Base-by-base conservation (phyloP, 2,329 filamentous ascomycete genomes). In the Atkinsonella texensis region DNA sequence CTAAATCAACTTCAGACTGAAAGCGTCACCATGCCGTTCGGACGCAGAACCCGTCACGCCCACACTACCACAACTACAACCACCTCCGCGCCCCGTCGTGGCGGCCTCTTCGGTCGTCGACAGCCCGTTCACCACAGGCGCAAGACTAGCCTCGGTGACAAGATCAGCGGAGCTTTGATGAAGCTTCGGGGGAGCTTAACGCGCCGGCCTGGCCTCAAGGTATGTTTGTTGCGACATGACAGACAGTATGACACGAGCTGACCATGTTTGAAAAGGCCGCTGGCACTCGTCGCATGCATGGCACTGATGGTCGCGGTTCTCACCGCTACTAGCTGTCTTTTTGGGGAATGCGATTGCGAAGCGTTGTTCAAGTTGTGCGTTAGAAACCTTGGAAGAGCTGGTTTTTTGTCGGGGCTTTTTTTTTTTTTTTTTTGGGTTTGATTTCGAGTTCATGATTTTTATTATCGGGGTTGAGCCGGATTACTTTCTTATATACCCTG, bases 111-210 rank as follows among this genome's bases (percentile, higher is more conserved):
- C 15, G 55, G 69, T 60, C 58, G 61, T 61, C 65, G 62, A 64
- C 67, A 56, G 2, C 70, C 70, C 2, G 69, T 71, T 15, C 76
- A 80, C 55, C 82, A 85, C 50, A 78, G 80, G 64, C 80, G 85
- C 61, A 80, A 83, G 48, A 60, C 75, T 80, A 3, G 79, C 75
- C 40, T 71, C 90, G 57, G 84, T 84, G 87, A 91, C 70, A 91
- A 90, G 69, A 76, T 91, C 59, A 83, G 78, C 48, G 87, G 87
- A 17, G 86, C 85, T 0, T 71, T 91, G 65, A 74, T 87, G 70
- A 87, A 79, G 71, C 67, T 91, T 56, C 82, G 81, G 66, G 87
- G 87, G 8, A 79, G 73, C 50, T 63, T 91, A 52, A 89, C 83
- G 1, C 68, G 79, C 46, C 74, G 81, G 41, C 83, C 85, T 2